Conservation (phyloP, 352 stramenopile genomes). For the Phytophthora aleatoria region DNA sequence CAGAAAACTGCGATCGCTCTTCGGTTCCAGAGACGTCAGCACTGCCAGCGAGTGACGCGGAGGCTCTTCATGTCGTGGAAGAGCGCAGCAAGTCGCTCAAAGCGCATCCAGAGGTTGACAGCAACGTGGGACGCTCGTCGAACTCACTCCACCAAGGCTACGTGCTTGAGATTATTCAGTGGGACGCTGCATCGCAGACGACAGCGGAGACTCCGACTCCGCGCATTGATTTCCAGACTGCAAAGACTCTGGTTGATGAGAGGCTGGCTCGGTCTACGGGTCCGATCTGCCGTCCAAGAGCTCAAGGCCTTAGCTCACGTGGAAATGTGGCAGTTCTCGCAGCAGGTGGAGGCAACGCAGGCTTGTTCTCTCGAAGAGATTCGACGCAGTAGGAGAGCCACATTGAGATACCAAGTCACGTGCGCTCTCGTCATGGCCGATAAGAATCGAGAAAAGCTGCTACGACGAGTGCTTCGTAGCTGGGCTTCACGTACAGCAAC, state of each 20-base stretch:
- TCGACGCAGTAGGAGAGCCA: constrained; percentile 23
- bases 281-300: constrained; percentile 24
- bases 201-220: constrained; percentile 27
- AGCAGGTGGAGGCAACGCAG: constrained; percentile 26
- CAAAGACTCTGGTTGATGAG: constrained; percentile 19
- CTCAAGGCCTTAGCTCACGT: constrained; percentile 20
- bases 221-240: constrained; percentile 17
- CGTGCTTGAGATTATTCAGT: constrained; percentile 18
- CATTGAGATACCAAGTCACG: constrained; percentile 39
- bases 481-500: constrained; percentile 19
- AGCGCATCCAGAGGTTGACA: background rate
- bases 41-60: constrained; percentile 2
- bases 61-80: constrained; percentile 29
- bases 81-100: background rate
- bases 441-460: constrained; percentile 13
- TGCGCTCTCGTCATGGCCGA: constrained; percentile 39
- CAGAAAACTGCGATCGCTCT: constrained; percentile 27
- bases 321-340: constrained; percentile 26
- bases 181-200: constrained; percentile 5
- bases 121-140: constrained; percentile 8
- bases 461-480: constrained; percentile 19
- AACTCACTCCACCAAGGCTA: background rate
- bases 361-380: constrained; percentile 17
- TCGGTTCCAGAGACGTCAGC: constrained; percentile 26
- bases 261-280: constrained; percentile 29